These are phyloP conservation scores for Ambrosiella xylebori DNA, from an alignment of 2,329 filamentous ascomycete species.

Conservation along the genomic window DNA sequence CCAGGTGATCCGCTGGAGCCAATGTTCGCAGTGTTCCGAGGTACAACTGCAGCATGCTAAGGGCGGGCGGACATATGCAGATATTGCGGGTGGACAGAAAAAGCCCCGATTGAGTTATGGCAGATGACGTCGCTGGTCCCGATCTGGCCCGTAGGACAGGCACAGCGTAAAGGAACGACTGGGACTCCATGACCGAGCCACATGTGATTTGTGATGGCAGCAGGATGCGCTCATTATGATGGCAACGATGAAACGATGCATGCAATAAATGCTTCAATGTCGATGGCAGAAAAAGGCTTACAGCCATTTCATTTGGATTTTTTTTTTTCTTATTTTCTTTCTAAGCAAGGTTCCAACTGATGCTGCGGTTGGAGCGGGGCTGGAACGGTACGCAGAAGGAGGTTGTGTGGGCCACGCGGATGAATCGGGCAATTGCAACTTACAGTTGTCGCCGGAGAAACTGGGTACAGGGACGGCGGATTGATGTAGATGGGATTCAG, in stretches of 20 bases:
- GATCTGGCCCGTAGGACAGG: neutral
- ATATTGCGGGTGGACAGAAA: neutral
- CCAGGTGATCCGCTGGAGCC: neutral
- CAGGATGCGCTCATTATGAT: neutral
- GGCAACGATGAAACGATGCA: neutral
- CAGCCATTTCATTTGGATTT: neutral
- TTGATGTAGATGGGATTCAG: slow-evolving; percentile 5
- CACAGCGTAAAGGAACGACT: neutral
- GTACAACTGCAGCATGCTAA: too few species aligned
- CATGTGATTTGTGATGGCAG: neutral
- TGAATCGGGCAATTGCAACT: slow-evolving; percentile 26
- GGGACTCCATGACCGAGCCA: neutral
- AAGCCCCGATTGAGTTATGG: neutral
- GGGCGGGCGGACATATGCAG: too few species aligned
- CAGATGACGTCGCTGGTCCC: neutral
- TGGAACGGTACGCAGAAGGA: neutral
- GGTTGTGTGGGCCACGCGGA: neutral
- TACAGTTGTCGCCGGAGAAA: slow-evolving; percentile 55
- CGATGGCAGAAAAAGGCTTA: neutral
- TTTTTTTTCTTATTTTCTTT: neutral
- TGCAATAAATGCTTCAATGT: neutral
- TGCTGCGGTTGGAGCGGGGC: neutral
- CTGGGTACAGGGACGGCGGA: slow-evolving; percentile 2
- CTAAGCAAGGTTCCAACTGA: neutral
- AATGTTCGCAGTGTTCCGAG: too few species aligned